Evolutionary conservation across 1,284 basidiomycete species (phyloP), one percentile per base, ranked within the genome.

Genomic region (Peniophora sp.): DNA sequence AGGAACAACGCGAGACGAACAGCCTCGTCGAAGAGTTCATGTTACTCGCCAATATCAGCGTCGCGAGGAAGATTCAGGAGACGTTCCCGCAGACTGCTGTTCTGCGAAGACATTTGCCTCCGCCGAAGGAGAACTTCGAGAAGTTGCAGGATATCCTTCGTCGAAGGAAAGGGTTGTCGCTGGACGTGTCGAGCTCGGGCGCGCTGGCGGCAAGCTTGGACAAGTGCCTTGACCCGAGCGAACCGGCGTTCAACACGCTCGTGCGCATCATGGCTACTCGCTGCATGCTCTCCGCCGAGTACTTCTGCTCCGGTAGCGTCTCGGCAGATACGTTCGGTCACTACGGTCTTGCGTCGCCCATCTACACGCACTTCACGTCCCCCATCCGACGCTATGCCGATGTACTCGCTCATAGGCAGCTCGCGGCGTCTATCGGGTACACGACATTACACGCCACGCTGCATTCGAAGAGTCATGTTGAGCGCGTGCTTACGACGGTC

Each of bases 211-310:
- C 77, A 14, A 96, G 92, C 1, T 69, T 99, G 55, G 97, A 99
- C 68, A 72, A 78, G 54, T 99, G 95, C 64, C 67, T 92, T 22
- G 92, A 96, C 63, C 77, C 86, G 0, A 65, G 69, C 8, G 80
- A 92, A 60, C 89, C 92, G 0, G 85, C 92, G 2, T 98, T 99
- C 75, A 99, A 99, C 65, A 99, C 94, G 0, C 80, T 99, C 12
- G 95, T 99, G 45, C 85, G 97, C 44, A 98, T 99, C 68, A 98
- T 99, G 94, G 95, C 97, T 1, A 99, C 97, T 1, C 77, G 97
- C 17, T 99, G 97, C 66, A 98, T 99, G 97, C 76, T 98, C 17
- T 88, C 94, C 0, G 97, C 97, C 24, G 97, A 99, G 67, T 99
- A 99, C 68, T 98, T 99, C 70, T 94, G 92, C 64, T 89, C 94